Percentiles rank a stretch among this genome's conserved stretches.
These are phyloP conservation scores for Heliocybe sulcata DNA, from an alignment of 1,284 basidiomycete species.

Conservation along the genomic window DNA sequence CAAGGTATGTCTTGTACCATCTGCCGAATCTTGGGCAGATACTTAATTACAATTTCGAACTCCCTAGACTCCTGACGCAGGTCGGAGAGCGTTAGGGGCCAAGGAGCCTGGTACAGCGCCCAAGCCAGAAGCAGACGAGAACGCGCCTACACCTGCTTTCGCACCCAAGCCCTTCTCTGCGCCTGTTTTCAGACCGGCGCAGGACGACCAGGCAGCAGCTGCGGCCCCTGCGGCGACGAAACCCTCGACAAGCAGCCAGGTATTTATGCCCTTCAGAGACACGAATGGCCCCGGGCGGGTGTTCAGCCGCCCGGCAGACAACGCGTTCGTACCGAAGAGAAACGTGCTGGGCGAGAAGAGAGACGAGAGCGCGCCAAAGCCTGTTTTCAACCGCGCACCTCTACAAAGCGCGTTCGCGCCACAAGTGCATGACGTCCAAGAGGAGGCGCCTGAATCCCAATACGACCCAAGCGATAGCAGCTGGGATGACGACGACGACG, in stretches of 20 bases:
- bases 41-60: background rate
- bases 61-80: background rate
- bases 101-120: background rate
- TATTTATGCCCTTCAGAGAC: conserved; percentile 44
- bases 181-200: conserved; percentile 12
- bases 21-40: background rate
- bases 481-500: conserved; percentile 12
- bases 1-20: background rate
- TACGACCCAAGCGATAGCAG: conserved; percentile 8
- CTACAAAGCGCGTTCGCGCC: conserved; percentile 16
- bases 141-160: background rate
- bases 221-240: background rate
- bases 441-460: conserved; percentile 9
- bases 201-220: conserved; percentile 3
- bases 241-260: background rate
- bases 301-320: conserved; percentile 54
- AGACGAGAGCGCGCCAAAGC: background rate
- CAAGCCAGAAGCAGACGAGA: background rate
- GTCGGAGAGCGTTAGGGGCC: background rate
- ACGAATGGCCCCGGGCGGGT: conserved; percentile 60
- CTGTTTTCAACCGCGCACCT: conserved; percentile 13
- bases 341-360: background rate
- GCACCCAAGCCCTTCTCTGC: conserved; percentile 7
- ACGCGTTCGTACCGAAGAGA: background rate
- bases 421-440: conserved; percentile 6